Conservation (phyloP, 179 eudicot species). For the Silene noctiflora region DNA sequence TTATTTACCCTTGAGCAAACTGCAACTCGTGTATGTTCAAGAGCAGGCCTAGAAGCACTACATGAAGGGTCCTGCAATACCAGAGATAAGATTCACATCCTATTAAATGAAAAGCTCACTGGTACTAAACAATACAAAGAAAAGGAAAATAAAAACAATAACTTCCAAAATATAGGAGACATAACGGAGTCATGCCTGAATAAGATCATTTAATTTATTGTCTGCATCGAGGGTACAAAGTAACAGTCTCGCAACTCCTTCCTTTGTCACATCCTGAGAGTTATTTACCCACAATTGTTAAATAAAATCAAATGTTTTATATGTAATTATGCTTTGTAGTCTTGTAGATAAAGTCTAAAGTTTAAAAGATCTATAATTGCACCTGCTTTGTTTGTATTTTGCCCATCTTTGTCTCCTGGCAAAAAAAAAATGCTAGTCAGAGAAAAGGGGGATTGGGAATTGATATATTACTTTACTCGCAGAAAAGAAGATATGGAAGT, state of each 20-base stretch:
- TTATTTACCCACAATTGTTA: constrained; percentile 9
- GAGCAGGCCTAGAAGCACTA: constrained; percentile 59
- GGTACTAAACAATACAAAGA: background rate
- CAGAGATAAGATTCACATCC: constrained; percentile 13
- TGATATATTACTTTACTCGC: background rate
- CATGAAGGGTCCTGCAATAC: constrained; percentile 50
- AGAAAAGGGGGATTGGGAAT: background rate
- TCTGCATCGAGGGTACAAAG: constrained; percentile 36
- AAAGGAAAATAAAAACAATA: background rate
- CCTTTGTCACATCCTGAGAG: constrained; percentile 45
- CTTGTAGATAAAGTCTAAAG: background rate
- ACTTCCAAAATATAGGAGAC: background rate
- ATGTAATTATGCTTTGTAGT: background rate
- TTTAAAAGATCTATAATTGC: background rate
- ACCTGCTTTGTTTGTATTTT: constrained; percentile 69
- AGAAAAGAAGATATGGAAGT: constrained; percentile 4
- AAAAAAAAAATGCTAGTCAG: constrained; percentile 16
- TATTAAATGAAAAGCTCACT: constrained; percentile 3
- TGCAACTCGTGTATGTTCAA: constrained; percentile 55
- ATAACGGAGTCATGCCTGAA: constrained; percentile 50
- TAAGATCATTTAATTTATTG: constrained; percentile 34
- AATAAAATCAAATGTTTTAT: background rate
- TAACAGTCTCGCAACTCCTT: constrained; percentile 54
- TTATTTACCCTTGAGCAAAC: constrained; percentile 54
- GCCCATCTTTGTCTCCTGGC: constrained; percentile 61